Evolutionary conservation across 164 flowering plant genomes (phyloP), one percentile per base, ranked within the genome.

Genomic region (Macadamia integrifolia): DNA sequence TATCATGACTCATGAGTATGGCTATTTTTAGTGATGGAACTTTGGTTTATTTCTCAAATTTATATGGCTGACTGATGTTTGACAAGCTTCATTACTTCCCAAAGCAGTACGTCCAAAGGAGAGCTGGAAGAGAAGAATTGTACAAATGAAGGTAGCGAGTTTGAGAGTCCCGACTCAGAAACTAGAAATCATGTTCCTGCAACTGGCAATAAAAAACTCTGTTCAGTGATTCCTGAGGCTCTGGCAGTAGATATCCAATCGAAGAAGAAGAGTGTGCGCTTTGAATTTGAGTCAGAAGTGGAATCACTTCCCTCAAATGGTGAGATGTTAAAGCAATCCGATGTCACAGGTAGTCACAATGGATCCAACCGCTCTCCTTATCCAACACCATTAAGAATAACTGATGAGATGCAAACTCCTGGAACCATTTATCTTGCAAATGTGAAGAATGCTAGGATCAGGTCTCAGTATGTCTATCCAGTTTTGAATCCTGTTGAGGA

Each of bases 391-490:
- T 42, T 80, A 48, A 81, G 82, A 70, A 71, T 94, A 48, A 79
- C 79, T 46, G 90, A 86, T 74, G 96, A 84, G 70, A 92, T 94
- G 97, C 95, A 94, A 76, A 92, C 97, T 46, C 99, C 99, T 61
- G 99, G 97, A 69, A 92, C 97, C 72, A 86, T 84, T 58, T 94
- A 80, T 64, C 28, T 75, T 18, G 77, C 67, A 55, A 72, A 73
- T 69, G 79, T 81, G 29, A 91, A 73, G 69, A 75, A 74, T 72
- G 63, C 73, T 53, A 76, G 85, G 67, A 79, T 91, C 76, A 81
- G 93, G 75, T 88, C 92, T 46, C 95, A 88, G 72, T 90, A 81
- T 78, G 89, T 90, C 6, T 81, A 85, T 73, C 76, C 91, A 56
- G 88, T 77, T 12, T 50, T 69, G 53, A 85, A 87, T 64, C 88